These are phyloP conservation scores for Dillenia turbinata DNA, from an alignment of 164 flowering plant species.

Conservation along the genomic window DNA sequence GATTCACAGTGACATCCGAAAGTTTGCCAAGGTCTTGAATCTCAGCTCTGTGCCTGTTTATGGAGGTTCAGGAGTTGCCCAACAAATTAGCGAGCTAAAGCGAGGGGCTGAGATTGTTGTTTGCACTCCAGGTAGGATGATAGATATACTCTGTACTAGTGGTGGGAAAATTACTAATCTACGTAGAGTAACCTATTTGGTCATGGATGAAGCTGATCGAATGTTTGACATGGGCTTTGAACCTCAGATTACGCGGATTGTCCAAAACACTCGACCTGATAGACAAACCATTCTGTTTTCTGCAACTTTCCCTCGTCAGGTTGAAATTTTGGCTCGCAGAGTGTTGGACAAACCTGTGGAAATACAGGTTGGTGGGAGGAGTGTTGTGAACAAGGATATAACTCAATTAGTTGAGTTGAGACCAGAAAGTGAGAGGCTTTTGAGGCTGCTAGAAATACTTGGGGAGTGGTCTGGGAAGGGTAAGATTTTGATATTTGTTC, in stretches of 20 bases:
- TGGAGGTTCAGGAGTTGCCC: conserved; percentile 99
- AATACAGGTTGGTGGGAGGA: conserved; percentile 94
- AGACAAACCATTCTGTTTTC: conserved; percentile 96
- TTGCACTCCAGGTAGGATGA: conserved; percentile 99
- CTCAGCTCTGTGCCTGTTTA: conserved; percentile 87
- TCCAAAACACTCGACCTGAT: conserved; percentile 88
- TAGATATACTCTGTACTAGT: conserved; percentile 92
- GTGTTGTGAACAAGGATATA: conserved; percentile 97
- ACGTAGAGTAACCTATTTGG: conserved; percentile 83
- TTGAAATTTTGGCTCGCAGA: conserved; percentile 81
- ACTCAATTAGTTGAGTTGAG: conserved; percentile 87
- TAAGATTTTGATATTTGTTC: conserved; percentile 86
- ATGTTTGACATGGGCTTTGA: conserved; percentile 99
- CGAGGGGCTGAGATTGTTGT: conserved; percentile 94
- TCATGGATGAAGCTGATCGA: conserved; percentile 97
- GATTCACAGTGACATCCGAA: conserved; percentile 84
- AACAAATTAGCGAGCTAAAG: conserved; percentile 92
- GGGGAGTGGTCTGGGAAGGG: conserved; percentile 98
- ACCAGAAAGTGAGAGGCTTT: conserved; percentile 76
- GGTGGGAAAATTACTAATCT: conserved; percentile 89
- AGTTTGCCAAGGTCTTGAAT: conserved; percentile 73
- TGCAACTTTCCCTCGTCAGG: conserved; percentile 98
- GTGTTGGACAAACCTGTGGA: conserved; percentile 90
- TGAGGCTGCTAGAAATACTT: conserved; percentile 76
- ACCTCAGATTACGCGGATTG: conserved; percentile 93